Evolutionary conservation across 163 green algal species (phyloP).

Genomic region (Volvox carteri): DNA sequence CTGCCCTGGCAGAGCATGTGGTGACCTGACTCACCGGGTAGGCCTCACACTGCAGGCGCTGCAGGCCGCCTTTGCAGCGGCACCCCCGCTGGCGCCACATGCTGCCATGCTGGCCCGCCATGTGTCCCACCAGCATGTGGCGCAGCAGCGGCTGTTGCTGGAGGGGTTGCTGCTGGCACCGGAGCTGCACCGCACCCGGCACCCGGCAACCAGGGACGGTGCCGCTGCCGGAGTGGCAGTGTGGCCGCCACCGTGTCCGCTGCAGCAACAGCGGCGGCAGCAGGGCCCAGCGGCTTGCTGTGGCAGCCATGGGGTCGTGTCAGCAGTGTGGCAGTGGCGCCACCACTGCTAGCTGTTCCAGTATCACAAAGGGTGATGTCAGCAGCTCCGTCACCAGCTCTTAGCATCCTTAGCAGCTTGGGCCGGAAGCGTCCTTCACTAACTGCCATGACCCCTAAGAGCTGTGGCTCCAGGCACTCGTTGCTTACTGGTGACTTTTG

Average conservation of each 20-base stretch:
- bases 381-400: neutral
- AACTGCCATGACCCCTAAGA: neutral
- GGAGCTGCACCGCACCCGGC: conserved; percentile 23
- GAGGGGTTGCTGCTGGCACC: conserved; percentile 46
- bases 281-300: neutral
- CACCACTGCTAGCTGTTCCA: neutral
- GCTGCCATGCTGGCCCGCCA: conserved; percentile 41
- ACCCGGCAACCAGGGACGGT: conserved; percentile 31
- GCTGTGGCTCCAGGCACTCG: neutral
- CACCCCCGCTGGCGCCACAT: conserved; percentile 25
- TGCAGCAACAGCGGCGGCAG: neutral
- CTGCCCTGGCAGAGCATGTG: neutral
- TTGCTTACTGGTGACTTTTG: neutral
- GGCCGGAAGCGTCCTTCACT: neutral
- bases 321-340: neutral
- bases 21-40: conserved; percentile 29
- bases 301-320: neutral
- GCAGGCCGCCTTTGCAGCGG: conserved; percentile 16
- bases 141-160: conserved; percentile 47
- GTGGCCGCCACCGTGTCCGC: too few species aligned
- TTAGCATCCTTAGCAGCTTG: conserved; percentile 17
- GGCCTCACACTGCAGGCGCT: conserved; percentile 32
- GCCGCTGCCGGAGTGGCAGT: conserved; percentile 30
- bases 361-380: too few species aligned
- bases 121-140: conserved; percentile 5